These are phyloP conservation scores for Hyaloscypha finlandica DNA, from an alignment of 495 filamentous ascomycete genomes.

Conservation along the genomic window DNA sequence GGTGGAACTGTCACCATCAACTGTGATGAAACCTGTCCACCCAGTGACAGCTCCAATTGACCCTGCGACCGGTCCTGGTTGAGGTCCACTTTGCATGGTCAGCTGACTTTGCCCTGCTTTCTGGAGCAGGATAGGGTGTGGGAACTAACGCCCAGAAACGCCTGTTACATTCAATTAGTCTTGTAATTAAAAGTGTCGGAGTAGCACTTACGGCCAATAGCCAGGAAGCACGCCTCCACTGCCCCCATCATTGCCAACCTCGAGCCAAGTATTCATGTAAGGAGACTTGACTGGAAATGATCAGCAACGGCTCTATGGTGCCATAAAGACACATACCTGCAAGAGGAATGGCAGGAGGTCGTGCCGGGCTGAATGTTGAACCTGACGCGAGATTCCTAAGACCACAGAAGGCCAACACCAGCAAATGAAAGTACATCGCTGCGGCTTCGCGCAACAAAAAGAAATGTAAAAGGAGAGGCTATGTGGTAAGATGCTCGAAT, in stretches of 20 bases:
- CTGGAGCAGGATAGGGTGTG: slow-evolving; percentile 38
- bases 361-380: slow-evolving; percentile 46
- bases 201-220: slow-evolving; percentile 58
- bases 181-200: slow-evolving; percentile 27
- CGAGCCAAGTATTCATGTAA: slow-evolving; percentile 78
- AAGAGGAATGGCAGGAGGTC: slow-evolving; percentile 76
- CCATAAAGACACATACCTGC: slow-evolving; percentile 35
- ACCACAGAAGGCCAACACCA: not conserved
- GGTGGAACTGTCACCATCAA: slow-evolving; percentile 56
- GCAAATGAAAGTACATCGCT: slow-evolving; percentile 11
- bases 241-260: slow-evolving; percentile 67
- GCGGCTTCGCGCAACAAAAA: not conserved
- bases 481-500: not conserved
- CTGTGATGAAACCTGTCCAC: slow-evolving; percentile 67
- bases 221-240: slow-evolving; percentile 73
- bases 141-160: slow-evolving; percentile 32
- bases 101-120: slow-evolving; percentile 39
- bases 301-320: not conserved
- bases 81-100: slow-evolving; percentile 42
- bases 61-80: slow-evolving; percentile 41
- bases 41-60: slow-evolving; percentile 62
- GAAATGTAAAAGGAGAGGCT: not conserved
- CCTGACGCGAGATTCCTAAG: not conserved
- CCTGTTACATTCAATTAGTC: slow-evolving; percentile 8
- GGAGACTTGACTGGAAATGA: slow-evolving; percentile 65